Conservation (phyloP, 23 red algal genomes). For the Porphyridium purpureum region DNA sequence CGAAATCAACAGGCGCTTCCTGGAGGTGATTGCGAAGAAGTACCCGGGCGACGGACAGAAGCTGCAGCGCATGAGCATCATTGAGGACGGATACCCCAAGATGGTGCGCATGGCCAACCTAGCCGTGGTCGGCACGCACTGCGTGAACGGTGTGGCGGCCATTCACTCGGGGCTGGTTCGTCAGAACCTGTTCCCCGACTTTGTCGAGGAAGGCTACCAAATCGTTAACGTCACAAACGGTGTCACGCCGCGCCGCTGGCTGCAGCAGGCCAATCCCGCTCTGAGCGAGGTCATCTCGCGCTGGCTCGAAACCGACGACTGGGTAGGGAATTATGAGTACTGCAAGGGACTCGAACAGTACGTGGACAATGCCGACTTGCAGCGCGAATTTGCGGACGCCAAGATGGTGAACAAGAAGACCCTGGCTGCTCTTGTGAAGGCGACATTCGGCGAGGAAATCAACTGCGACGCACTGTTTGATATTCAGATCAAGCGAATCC, state of each 20-base stretch:
- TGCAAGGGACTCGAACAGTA: slow-evolving; percentile 53
- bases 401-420: slow-evolving; percentile 90
- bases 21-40: slow-evolving; percentile 53
- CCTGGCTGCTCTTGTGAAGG: slow-evolving; percentile 57
- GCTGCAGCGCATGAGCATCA: slow-evolving; percentile 86
- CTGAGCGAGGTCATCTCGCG: slow-evolving; percentile 72
- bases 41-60: slow-evolving; percentile 74
- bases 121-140: slow-evolving; percentile 91
- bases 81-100: slow-evolving; percentile 96
- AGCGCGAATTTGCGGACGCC: slow-evolving; percentile 80
- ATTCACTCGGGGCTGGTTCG: slow-evolving; percentile 80
- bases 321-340: slow-evolving; percentile 63
- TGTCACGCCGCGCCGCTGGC: slow-evolving; percentile 94
- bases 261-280: slow-evolving; percentile 89
- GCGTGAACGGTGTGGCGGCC: slow-evolving; percentile 92
- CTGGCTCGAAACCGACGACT: slow-evolving; percentile 98
- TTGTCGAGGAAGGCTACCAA: slow-evolving; percentile 53
- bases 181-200: slow-evolving; percentile 85
- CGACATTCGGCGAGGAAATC: slow-evolving; percentile 39
- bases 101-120: slow-evolving; percentile 98
- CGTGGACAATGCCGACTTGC: slow-evolving; percentile 84
- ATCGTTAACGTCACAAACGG: slow-evolving; percentile 99
- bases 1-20: slow-evolving; percentile 89
- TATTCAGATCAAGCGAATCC: slow-evolving; percentile 99
- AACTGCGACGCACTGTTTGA: slow-evolving; percentile 80